phyloP scores from a whole-genome alignment of 768 basidiomycete genomes.

The Leccinum aurantiacum region DNA sequence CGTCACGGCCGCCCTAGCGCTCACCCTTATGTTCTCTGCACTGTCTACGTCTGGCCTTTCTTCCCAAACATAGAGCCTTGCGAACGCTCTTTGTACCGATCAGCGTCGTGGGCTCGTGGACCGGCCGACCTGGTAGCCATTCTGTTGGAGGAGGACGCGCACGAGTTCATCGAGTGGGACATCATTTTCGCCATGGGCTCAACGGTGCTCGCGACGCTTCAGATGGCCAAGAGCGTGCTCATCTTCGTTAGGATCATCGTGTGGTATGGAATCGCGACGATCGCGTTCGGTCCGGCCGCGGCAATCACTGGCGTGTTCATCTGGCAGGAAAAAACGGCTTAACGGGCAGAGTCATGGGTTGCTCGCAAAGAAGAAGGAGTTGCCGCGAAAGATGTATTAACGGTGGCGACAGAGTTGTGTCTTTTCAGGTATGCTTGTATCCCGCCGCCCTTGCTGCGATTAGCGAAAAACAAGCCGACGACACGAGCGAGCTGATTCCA shows the following conservation, averaged over 20 bases:
- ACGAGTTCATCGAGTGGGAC: slow-evolving; percentile 56
- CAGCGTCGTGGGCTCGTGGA: neutral
- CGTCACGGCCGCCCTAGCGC: slow-evolving; percentile 16
- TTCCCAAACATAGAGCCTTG: slow-evolving; percentile 9
- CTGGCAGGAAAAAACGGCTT: slow-evolving; percentile 45
- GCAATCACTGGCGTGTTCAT: slow-evolving; percentile 46
- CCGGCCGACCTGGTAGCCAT: neutral
- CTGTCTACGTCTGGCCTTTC: slow-evolving; percentile 23
- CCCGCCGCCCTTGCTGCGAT: neutral
- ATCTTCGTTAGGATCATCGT: slow-evolving; percentile 37
- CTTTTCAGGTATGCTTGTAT: neutral
- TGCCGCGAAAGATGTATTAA: slow-evolving; percentile 2
- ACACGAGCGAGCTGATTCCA: too few relatives aligned
- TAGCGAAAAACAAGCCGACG: neutral
- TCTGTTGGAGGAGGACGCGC: slow-evolving; percentile 10
- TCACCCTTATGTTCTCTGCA: slow-evolving; percentile 23
- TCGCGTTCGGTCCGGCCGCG: slow-evolving; percentile 51
- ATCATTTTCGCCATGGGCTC: slow-evolving; percentile 39
- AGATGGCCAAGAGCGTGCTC: slow-evolving; percentile 41
- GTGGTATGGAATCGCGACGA: slow-evolving; percentile 42
- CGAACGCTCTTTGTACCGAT: slow-evolving; percentile 15
- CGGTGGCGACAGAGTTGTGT: neutral
- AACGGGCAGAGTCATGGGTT: slow-evolving; percentile 6
- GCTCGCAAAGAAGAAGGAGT: neutral
- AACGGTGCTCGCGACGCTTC: slow-evolving; percentile 45